Evolutionary conservation across 257 asterid species (phyloP).

Genomic region (Phtheirospermum japonicum): DNA sequence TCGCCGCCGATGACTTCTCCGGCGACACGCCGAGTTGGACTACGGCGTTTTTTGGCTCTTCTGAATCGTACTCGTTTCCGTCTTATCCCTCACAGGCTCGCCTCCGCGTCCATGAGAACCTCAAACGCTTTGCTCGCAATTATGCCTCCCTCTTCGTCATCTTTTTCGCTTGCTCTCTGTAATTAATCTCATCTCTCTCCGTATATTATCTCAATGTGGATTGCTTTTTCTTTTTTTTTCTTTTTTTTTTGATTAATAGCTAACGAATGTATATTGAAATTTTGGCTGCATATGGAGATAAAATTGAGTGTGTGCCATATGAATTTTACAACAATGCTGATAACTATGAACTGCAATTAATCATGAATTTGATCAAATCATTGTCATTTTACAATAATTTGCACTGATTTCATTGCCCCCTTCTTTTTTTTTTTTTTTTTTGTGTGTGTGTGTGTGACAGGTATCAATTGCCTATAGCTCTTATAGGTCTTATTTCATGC

Average conservation of each 20-base stretch:
- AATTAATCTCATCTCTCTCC: constrained; percentile 20
- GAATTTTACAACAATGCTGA: too few relatives aligned
- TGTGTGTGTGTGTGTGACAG: constrained; percentile 35
- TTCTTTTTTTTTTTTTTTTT: too few relatives aligned
- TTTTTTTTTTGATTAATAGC: neutral
- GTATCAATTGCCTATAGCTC: constrained; percentile 84
- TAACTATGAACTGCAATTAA: too few relatives aligned
- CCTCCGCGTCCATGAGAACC: constrained; percentile 86
- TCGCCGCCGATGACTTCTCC: constrained; percentile 63
- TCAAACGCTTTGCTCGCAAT: constrained; percentile 85
- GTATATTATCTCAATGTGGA: neutral
- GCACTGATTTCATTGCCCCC: neutral
- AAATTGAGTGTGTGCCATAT: neutral
- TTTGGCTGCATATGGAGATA: neutral
- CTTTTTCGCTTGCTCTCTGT: constrained; percentile 85
- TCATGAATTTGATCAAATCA: too few relatives aligned
- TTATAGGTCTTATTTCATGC: constrained; percentile 65
- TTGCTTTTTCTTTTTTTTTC: neutral
- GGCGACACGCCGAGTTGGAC: constrained; percentile 84
- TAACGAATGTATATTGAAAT: neutral
- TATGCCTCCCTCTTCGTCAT: constrained; percentile 65
- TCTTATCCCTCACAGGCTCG: constrained; percentile 81
- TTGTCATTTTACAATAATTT: neutral
- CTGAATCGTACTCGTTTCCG: constrained; percentile 78
- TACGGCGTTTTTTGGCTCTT: constrained; percentile 55